These are phyloP conservation scores for Petasospora rhodanensis DNA, from an alignment of 1,139 yeast genomes.

Conservation along the genomic window DNA sequence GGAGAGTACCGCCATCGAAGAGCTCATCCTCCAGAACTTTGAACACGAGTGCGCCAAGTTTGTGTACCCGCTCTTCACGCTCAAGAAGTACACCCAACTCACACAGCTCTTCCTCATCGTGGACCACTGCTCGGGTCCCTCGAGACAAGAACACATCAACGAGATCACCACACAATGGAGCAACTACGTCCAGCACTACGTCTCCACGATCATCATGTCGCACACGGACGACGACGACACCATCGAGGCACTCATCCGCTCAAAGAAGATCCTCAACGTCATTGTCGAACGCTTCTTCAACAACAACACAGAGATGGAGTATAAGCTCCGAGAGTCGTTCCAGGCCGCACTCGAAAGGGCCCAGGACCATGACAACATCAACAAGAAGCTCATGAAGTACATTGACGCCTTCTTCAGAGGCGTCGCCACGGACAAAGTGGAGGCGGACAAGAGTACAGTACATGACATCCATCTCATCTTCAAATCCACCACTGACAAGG, in stretches of 20 bases:
- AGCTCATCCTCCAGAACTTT: slow-evolving; percentile 12
- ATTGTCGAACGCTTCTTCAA: slow-evolving; percentile 11
- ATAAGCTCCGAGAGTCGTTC: slow-evolving; percentile 18
- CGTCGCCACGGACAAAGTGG: slow-evolving; percentile 9
- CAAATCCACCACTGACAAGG: slow-evolving; percentile 31
- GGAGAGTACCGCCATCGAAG: slow-evolving; percentile 4
- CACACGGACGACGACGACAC: slow-evolving; percentile 11
- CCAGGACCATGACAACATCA: slow-evolving; percentile 19
- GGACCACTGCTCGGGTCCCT: too few relatives aligned
- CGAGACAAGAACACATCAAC: neutral
- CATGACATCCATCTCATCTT: slow-evolving; percentile 22
- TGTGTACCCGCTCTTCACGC: slow-evolving; percentile 11
- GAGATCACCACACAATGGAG: slow-evolving; percentile 13
- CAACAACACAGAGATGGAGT: slow-evolving; percentile 14
- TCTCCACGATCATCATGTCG: slow-evolving; percentile 3
- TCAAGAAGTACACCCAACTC: slow-evolving; percentile 8
- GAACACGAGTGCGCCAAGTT: slow-evolving; percentile 4
- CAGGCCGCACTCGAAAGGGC: slow-evolving; percentile 19
- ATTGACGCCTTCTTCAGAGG: slow-evolving; percentile 29
- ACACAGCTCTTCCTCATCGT: too few relatives aligned
- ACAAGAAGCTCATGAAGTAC: slow-evolving; percentile 27
- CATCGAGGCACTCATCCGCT: slow-evolving; percentile 12
- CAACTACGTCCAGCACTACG: slow-evolving; percentile 11
- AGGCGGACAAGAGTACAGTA: slow-evolving; percentile 20
- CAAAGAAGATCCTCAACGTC: slow-evolving; percentile 15